Evolutionary conservation across 768 basidiomycete species (phyloP), one percentile per base, ranked within the genome.

Genomic region (Trametopsis cervina): DNA sequence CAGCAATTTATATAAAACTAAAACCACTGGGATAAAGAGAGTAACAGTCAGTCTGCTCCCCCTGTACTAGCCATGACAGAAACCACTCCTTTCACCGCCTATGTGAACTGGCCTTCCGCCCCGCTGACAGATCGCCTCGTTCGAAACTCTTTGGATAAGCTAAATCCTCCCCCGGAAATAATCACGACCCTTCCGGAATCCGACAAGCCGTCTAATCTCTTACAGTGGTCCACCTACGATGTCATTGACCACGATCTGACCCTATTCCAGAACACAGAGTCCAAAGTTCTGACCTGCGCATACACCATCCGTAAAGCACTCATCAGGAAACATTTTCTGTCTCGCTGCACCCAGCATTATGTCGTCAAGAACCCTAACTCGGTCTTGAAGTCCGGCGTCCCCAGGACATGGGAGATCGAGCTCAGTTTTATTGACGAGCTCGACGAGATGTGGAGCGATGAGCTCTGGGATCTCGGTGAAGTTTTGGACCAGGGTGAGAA

Each of bases 301-400:
- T 94, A 93, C 61, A 84, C 81, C 12, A 91, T 94, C 60, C 78
- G 94, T 51, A 96, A 98, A 64, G 84, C 86, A 27, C 74, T 99
- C 46, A 98, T 98, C 54, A 80, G 96, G 46, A 98, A 98, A 64
- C 91, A 96, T 60, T 93, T 85, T 61, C 74, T 99, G 2, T 84
- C 91, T 3, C 77, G 79, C 26, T 82, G 80, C 43, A 75, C 91
- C 17, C 76, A 75, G 37, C 76, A 78, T 15, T 91, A 89, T 64
- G 59, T 83, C 41, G 78, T 72, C 36, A 98, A 97, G 67, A 69
- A 80, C 60, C 72, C 80, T 4, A 49, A 71, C 12, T 83, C 86
- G 15, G 46, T 69, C 5, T 73, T 97, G 29, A 67, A 60, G 40
- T 58, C 56, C 25, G 74, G 80, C 11, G 69, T 78, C 12, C 94